Percentiles rank a stretch among this genome's conserved stretches.
Conservation (phyloP, 441 rosid genomes). For the Erodium moschatum region DNA sequence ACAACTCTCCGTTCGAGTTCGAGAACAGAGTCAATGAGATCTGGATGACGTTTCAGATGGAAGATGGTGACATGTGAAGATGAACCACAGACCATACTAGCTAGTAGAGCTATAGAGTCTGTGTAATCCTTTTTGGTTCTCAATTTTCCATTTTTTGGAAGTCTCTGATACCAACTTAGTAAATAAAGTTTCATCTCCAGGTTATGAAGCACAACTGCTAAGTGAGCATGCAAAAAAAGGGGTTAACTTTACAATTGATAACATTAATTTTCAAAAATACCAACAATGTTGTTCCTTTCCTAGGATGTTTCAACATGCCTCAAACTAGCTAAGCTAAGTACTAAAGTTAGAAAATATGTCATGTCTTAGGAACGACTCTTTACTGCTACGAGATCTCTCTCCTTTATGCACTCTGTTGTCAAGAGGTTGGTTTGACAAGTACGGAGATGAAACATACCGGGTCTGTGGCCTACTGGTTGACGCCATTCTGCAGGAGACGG, state of each 20-base stretch:
- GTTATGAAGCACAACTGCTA: no score
- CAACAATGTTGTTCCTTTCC: conserved; percentile 20
- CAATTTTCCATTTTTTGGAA: no score
- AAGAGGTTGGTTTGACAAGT: conserved; percentile 24
- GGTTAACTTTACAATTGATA: conserved; percentile 21
- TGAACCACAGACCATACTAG: conserved; percentile 10
- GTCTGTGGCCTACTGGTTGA: conserved; percentile 42
- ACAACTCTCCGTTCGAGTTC: conserved; percentile 78
- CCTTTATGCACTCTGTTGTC: conserved; percentile 16
- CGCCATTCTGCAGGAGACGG: conserved; percentile 49
- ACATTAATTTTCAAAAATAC: conserved; percentile 15
- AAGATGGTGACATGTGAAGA: no score
- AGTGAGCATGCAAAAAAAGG: not conserved
- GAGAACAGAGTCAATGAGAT: conserved; percentile 64
- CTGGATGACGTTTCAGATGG: conserved; percentile 45
- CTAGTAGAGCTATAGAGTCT: no score
- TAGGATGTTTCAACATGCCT: conserved; percentile 18
- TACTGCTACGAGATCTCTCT: conserved; percentile 19
- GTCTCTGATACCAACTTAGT: not conserved
- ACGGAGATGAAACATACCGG: conserved; percentile 38
- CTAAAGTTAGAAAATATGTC: conserved; percentile 25
- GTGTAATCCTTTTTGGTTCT: not conserved
- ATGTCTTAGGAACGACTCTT: no score
- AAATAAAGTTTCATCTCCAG: not conserved
- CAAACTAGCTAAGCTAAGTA: conserved; percentile 24